Evolutionary conservation across 768 basidiomycete species (phyloP), one percentile per base, ranked within the genome.

Genomic region (Amanita inopinata): DNA sequence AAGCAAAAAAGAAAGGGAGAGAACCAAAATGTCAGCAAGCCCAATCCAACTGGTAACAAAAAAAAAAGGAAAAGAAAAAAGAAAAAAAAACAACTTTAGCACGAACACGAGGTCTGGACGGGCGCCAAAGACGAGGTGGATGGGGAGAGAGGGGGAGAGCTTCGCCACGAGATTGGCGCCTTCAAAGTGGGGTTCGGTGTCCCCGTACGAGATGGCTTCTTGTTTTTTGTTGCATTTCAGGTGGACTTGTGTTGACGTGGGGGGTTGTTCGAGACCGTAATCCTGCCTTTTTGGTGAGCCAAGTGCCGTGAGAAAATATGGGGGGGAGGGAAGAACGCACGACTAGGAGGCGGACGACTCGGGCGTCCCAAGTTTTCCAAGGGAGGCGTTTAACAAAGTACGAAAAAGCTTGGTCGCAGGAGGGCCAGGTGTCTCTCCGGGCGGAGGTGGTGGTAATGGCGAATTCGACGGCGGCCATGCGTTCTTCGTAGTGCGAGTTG

Each of bases 71-170:
- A n/a, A n/a, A n/a, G n/a, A n/a, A n/a, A n/a, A n/a, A n/a, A 24
- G 32, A 38, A 30, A 33, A 31, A 22, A 20, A 19, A 45, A 40
- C 37, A 30, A 30, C 37, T 38, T 15, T 9, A 28, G 34, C 38
- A 58, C 63, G 45, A 50, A 73, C 71, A 73, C 56, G n/a, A 71
- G 48, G 31, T 72, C 67, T 24, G 63, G 61, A n/a, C 56, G 52
- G 4, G 53, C 57, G 20, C 69, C 70, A 67, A 70, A 74, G n/a
- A 76, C 62, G 19, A 71, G 36, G 49, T 76, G 73, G 5, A 72
- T 48, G 14, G 71, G 67, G 5, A 70, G 33, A 0, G 49, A 45
- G 37, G 50, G 51, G 35, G 61, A 63, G 7, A 74, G 49, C 24
- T 59, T 53, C 3, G 49, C 52, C 1, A 73, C 46, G 17, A 64